These are phyloP conservation scores for Avena eriantha DNA, from an alignment of 176 grass and related monocot species.

Conservation along the genomic window DNA sequence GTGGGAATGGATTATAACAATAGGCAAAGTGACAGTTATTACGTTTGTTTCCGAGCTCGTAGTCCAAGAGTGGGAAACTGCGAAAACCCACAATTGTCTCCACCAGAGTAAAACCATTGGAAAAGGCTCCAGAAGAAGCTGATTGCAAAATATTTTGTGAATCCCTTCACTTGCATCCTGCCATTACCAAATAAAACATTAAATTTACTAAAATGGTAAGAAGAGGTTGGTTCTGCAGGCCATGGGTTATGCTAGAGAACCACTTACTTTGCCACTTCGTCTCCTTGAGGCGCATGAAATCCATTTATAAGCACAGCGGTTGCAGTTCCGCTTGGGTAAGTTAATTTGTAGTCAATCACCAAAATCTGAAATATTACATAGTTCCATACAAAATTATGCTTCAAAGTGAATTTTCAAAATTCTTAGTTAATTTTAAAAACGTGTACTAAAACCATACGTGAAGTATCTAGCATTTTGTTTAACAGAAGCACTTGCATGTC, in stretches of 20 bases:
- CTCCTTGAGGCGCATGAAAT: conserved; percentile 86
- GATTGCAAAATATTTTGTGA: conserved; percentile 81
- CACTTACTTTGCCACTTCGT: conserved; percentile 81
- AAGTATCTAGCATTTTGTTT: conserved; percentile 3
- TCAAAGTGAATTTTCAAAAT: neutral
- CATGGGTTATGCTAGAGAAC: conserved; percentile 28
- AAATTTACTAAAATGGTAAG: neutral
- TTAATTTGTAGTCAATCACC: conserved; percentile 92
- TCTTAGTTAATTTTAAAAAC: neutral
- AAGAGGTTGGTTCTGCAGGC: neutral
- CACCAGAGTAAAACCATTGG: conserved; percentile 97
- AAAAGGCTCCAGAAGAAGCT: conserved; percentile 99
- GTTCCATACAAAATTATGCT: conserved; percentile 20
- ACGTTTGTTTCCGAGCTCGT: conserved; percentile 90
- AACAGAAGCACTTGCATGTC: neutral
- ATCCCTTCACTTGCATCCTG: conserved; percentile 90
- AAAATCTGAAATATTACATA: conserved; percentile 73
- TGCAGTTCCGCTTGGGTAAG: conserved; percentile 95
- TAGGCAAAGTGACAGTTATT: conserved; percentile 33
- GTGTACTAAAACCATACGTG: neutral
- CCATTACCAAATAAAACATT: conserved; percentile 17
- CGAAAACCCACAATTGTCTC: conserved; percentile 83
- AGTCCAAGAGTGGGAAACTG: conserved; percentile 96
- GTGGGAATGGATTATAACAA: neutral
- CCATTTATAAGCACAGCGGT: conserved; percentile 99